phyloP scores from a whole-genome alignment of 1,284 basidiomycete genomes.

The Microbotryomycetes sp. region DNA sequence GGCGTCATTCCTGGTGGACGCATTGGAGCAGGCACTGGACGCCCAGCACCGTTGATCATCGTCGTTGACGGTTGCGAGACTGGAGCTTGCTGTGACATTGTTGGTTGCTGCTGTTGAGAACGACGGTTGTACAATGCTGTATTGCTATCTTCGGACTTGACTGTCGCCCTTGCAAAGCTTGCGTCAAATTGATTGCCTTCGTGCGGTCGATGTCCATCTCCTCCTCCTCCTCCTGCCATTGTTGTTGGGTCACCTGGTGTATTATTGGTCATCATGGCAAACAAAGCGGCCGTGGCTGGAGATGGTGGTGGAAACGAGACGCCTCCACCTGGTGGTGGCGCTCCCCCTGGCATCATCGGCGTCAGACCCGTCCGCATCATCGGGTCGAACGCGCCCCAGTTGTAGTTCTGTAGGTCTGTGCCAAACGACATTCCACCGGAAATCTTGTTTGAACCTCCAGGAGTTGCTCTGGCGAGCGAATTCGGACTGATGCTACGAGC shows the following conservation, averaged over 20 bases:
- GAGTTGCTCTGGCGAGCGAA: constrained; percentile 2
- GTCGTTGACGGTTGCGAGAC: not conserved
- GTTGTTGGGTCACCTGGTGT: constrained; percentile 45
- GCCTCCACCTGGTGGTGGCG: constrained; percentile 47
- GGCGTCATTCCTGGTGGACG: not conserved
- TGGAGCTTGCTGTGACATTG: not conserved
- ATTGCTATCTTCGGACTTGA: not conserved
- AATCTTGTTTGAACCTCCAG: not conserved
- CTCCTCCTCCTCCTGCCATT: constrained; percentile 11
- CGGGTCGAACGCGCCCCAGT: constrained; percentile 62
- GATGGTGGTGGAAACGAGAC: constrained; percentile 76
- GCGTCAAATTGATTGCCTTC: constrained; percentile 34
- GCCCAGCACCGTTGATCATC: not conserved
- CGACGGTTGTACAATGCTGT: not conserved
- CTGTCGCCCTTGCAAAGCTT: constrained; percentile 29
- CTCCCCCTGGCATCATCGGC: constrained; percentile 50
- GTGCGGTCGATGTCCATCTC: constrained; percentile 20
- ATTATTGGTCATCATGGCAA: constrained; percentile 78
- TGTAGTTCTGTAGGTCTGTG: constrained; percentile 75
- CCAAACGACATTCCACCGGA: constrained; percentile 64
- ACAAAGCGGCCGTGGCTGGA: constrained; percentile 85
- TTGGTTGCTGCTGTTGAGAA: not conserved
- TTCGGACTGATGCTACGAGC: constrained; percentile 31
- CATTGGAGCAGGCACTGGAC: not conserved
- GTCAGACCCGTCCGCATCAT: constrained; percentile 38